Evolutionary conservation across 768 basidiomycete genomes (phyloP).

Genomic region (Leccinum variicolor): DNA sequence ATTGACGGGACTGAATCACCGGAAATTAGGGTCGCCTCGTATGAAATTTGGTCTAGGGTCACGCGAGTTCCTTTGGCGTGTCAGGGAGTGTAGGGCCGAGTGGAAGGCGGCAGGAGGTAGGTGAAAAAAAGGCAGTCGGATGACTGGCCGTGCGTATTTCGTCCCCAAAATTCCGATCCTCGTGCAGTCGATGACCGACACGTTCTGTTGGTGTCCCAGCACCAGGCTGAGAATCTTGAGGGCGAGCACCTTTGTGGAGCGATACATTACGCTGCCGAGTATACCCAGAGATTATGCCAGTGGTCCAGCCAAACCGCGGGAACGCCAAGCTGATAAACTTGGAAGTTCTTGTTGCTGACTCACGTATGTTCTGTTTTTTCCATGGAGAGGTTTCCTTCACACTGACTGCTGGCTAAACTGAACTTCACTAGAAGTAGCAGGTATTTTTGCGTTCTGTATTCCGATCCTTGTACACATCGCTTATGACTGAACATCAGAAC

Average conservation of each 20-base stretch:
- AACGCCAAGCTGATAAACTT: slow-evolving; percentile 12
- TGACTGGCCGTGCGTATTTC: slow-evolving; percentile 12
- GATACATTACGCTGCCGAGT: slow-evolving; percentile 6
- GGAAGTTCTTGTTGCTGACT: not conserved
- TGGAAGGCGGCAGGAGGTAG: slow-evolving; percentile 2
- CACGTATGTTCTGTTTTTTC: slow-evolving; percentile 5
- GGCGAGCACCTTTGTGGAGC: slow-evolving; percentile 3
- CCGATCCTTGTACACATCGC: not conserved
- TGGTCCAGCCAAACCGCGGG: slow-evolving; percentile 19
- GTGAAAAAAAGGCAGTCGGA: not conserved
- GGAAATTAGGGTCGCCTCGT: slow-evolving; percentile 20
- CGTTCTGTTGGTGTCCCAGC: not conserved
- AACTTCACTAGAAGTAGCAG: slow-evolving; percentile 3
- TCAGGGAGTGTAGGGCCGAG: slow-evolving; percentile 1
- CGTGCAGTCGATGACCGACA: slow-evolving; percentile 1
- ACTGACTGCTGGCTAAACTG: not conserved
- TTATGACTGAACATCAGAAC: not conserved
- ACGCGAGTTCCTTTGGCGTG: slow-evolving; percentile 19
- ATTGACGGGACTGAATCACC: slow-evolving; percentile 8
- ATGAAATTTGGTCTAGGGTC: slow-evolving; percentile 21
- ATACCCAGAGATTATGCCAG: slow-evolving; percentile 5
- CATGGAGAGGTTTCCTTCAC: not conserved
- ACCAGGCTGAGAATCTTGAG: slow-evolving; percentile 8
- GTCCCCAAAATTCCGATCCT: not conserved
- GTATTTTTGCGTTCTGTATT: slow-evolving; percentile 4